Conservation (phyloP, 768 basidiomycete genomes). For the Leucosporidium yakuticum region DNA sequence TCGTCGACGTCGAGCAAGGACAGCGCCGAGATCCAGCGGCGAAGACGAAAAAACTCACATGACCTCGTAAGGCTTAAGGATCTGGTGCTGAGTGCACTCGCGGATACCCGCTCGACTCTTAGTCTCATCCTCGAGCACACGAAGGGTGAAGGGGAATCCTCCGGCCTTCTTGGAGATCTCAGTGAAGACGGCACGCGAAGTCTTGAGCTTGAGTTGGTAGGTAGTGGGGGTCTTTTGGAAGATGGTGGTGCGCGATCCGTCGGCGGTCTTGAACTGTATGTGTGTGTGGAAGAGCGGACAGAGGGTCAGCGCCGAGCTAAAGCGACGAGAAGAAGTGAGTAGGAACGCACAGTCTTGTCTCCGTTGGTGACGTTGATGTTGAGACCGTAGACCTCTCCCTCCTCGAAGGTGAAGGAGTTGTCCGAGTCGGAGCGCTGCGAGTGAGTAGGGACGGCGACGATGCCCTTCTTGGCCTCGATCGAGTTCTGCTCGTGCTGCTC, state of each 20-base stretch:
- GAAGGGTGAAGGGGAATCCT: conserved; percentile 95
- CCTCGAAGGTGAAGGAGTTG: conserved; percentile 67
- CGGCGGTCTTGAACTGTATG: conserved; percentile 70
- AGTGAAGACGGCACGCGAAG: conserved; percentile 88
- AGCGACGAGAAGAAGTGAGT: not conserved
- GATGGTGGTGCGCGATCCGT: conserved; percentile 70
- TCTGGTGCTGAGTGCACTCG: conserved; percentile 89
- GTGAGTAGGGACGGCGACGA: conserved; percentile 68
- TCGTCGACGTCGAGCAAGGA: not conserved
- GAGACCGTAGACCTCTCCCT: conserved; percentile 91
- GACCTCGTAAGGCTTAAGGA: conserved; percentile 92
- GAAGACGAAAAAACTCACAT: conserved; percentile 53
- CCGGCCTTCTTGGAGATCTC: conserved; percentile 98
- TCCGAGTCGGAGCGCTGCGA: conserved; percentile 80
- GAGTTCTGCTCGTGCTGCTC: conserved; percentile 71
- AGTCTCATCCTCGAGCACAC: conserved; percentile 90
- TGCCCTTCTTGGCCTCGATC: conserved; percentile 81
- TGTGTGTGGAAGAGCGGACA: not conserved
- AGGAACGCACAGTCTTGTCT: conserved; percentile 68
- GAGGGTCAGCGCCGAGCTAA: not conserved
- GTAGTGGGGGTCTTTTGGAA: conserved; percentile 72
- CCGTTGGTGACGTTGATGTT: conserved; percentile 82
- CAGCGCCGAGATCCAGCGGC: not conserved
- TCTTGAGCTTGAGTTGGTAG: conserved; percentile 97
- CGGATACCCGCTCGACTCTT: conserved; percentile 87